phyloP scores from a whole-genome alignment of 257 asterid species.

The Ehretia macrophylla region DNA sequence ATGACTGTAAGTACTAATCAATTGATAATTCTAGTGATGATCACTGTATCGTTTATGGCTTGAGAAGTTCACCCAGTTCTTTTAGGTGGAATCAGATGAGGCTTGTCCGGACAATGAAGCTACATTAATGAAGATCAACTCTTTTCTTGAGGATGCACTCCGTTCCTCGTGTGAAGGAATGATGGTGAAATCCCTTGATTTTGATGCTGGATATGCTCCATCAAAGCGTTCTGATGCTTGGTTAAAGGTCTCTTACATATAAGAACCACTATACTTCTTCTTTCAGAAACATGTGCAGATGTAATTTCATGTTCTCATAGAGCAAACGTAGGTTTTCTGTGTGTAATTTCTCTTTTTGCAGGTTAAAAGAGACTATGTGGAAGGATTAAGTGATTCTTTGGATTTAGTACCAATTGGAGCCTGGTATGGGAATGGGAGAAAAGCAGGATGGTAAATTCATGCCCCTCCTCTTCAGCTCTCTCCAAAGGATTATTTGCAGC shows the following conservation, averaged over 20 bases:
- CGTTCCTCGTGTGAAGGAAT: conserved; percentile 84
- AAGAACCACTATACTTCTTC: conserved; percentile 11
- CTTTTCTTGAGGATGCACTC: conserved; percentile 62
- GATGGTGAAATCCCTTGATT: conserved; percentile 82
- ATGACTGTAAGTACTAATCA: conserved; percentile 49
- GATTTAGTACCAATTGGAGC: conserved; percentile 97
- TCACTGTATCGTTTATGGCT: conserved; percentile 3
- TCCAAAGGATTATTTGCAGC: too few species aligned
- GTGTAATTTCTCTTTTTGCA: conserved; percentile 26
- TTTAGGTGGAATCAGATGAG: conserved; percentile 66
- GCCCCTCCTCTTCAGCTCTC: too few species aligned
- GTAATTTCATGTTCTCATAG: not conserved
- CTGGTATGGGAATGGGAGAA: conserved; percentile 95
- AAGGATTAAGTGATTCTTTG: conserved; percentile 78
- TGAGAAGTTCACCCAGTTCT: conserved; percentile 17
- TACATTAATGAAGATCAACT: conserved; percentile 52
- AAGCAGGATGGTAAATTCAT: conserved; percentile 76
- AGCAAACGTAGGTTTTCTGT: conserved; percentile 1
- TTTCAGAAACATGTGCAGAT: conserved; percentile 6
- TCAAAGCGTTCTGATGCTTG: conserved; percentile 93
- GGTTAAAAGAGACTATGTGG: conserved; percentile 87
- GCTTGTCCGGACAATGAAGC: conserved; percentile 57
- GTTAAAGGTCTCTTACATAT: conserved; percentile 56
- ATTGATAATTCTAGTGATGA: conserved; percentile 3
- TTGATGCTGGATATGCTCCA: conserved; percentile 75